Evolutionary conservation across 148 eudicot species (phyloP).

Genomic region (Rhododendron henanense): DNA sequence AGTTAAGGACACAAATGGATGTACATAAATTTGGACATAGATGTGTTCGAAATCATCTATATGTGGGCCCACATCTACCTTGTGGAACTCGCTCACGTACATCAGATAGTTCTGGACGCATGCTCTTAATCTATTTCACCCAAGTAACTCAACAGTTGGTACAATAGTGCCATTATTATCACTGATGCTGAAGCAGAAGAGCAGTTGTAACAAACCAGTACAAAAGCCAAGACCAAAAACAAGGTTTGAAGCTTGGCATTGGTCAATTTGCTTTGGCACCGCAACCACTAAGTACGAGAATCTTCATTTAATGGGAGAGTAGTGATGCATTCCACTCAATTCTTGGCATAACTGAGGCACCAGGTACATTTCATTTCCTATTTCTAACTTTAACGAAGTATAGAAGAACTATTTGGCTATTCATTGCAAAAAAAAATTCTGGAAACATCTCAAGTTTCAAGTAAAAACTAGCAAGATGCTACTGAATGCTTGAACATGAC

Average conservation of each 20-base stretch:
- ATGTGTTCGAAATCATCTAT: background rate
- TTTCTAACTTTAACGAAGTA: background rate
- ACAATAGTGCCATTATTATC: background rate
- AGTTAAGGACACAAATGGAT: background rate
- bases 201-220: constrained; percentile 6
- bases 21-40: background rate
- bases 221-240: background rate
- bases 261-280: background rate
- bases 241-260: background rate
- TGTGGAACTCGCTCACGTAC: background rate
- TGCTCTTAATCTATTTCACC: background rate
- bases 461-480: background rate
- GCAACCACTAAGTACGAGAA: no score
- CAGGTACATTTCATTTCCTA: background rate
- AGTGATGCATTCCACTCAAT: background rate
- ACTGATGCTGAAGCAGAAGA: background rate
- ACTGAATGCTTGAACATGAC: background rate
- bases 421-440: background rate
- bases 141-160: background rate
- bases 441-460: background rate
- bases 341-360: background rate
- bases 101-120: background rate
- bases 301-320: background rate
- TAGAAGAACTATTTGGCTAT: background rate
- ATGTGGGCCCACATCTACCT: background rate